A percentile compares a stretch with the other conserved stretches of the same genome.
Evolutionary conservation across 1,284 basidiomycete species (phyloP).

Genomic region (Tilletia walkeri): DNA sequence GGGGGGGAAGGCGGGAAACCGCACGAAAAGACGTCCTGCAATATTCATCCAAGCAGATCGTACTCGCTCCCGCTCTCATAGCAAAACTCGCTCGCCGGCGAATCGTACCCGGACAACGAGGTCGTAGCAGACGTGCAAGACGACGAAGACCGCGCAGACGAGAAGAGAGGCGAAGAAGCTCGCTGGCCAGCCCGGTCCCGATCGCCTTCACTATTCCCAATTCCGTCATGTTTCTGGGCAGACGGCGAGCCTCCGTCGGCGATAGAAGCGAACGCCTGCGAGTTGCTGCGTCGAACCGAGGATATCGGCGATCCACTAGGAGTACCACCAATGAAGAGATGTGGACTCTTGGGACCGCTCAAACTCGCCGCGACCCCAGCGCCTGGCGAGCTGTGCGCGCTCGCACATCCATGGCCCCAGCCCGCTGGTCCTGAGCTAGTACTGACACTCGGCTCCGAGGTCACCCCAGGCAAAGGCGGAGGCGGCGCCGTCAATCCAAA

Average conservation of each 20-base stretch:
- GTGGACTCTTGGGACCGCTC: neutral
- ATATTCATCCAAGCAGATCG: conserved; percentile 31
- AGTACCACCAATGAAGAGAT: neutral
- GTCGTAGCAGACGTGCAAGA: neutral
- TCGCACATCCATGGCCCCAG: neutral
- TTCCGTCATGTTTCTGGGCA: neutral
- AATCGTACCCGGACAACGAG: conserved; percentile 38
- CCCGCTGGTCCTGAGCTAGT: conserved; percentile 13
- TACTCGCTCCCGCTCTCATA: conserved; percentile 54
- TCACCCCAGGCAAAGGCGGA: conserved; percentile 33
- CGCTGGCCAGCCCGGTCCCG: neutral
- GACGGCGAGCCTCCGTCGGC: neutral
- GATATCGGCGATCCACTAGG: neutral
- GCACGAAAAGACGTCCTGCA: too few species aligned
- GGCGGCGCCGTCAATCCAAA: conserved; percentile 37
- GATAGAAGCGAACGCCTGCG: too few species aligned
- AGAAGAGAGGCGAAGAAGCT: neutral
- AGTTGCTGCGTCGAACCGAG: neutral
- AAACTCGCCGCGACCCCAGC: neutral
- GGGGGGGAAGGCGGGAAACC: too few species aligned
- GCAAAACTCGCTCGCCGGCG: conserved; percentile 41
- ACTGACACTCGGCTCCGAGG: conserved; percentile 20
- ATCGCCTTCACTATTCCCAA: neutral
- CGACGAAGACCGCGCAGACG: neutral
- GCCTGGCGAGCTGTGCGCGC: neutral